Base-by-base conservation (phyloP, 257 asterid genomes). In the Thymus quinquecostatus region DNA sequence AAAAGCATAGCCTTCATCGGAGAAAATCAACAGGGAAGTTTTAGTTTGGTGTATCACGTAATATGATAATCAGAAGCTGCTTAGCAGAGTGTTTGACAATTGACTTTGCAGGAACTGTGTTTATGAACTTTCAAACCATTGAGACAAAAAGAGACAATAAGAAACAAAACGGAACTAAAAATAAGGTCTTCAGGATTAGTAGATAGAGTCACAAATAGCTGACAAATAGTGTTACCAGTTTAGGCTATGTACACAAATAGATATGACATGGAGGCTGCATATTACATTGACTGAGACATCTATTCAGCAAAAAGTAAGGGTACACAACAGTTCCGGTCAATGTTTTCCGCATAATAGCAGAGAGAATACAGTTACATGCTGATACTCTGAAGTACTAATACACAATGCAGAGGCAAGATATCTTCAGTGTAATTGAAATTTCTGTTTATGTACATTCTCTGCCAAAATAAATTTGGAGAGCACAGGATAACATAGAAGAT, bases 1-100 rank as follows among this genome's bases (percentile, higher is more conserved):
- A 78, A 63, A 7, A 70, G 49, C 34, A 79, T 60, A 70, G 11
- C 36, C 45, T 68, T 49, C 14, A 30, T 67, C 54, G 75, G 38
- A 5, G 14, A 59, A 49, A 41, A 43, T 47, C 51, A 54, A 67
- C 29, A 36, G 66, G 40, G 54, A 61, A 43, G 63, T 7, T 29
- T 38, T 28, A 54, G 45, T 55, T 64, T 13, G 21, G 63, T 32
- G 38, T 13, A 64, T 54, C 27, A 8, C 45, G 68, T n/a, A 76
- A 36, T 49, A 69, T 38, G 60, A 40, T 61, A 12, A 45, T 78
- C 55, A 30, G 43, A 60, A 64, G 21, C 21, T 10, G 61, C 63
- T 48, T 47, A 36, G 47, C 21, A 73, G 27, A 44, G 51, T 41
- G 1, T n/a, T 4, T 27, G 55, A 41, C 51, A 13, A 41, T 63